These are phyloP conservation scores for Neofusicoccum ribis DNA, from an alignment of 2,329 filamentous ascomycete species.

Conservation along the genomic window DNA sequence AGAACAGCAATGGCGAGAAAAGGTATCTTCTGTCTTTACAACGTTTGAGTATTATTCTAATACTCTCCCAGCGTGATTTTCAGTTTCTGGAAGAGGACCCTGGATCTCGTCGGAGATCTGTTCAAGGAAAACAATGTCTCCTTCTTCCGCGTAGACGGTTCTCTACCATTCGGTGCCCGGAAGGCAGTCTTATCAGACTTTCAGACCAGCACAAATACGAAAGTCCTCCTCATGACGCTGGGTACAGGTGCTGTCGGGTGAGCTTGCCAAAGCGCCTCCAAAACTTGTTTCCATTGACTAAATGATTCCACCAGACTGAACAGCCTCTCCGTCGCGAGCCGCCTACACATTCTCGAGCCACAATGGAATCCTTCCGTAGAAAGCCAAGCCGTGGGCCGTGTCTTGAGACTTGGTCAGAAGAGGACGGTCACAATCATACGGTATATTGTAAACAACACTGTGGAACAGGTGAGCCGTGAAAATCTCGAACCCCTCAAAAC, in stretches of 20 bases:
- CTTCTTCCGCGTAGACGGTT: slow-evolving; percentile 33
- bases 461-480: slow-evolving; percentile 22
- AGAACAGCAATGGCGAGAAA: slow-evolving; percentile 23
- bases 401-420: slow-evolving; percentile 27
- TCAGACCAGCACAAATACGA: slow-evolving; percentile 24
- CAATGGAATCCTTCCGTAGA: slow-evolving; percentile 31
- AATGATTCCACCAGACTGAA: not conserved
- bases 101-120: slow-evolving; percentile 31
- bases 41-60: not conserved
- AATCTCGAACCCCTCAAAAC: too few species aligned
- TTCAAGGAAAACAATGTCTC: slow-evolving; percentile 26
- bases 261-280: too few species aligned
- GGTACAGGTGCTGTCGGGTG: slow-evolving; percentile 36
- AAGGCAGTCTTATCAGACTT: slow-evolving; percentile 28
- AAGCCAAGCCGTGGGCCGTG: slow-evolving; percentile 27
- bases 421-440: slow-evolving; percentile 25
- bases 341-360: slow-evolving; percentile 27
- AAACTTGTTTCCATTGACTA: not conserved
- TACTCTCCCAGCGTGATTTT: slow-evolving; percentile 33
- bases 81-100: slow-evolving; percentile 37
- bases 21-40: slow-evolving; percentile 20
- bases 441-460: slow-evolving; percentile 25
- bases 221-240: slow-evolving; percentile 34
- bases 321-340: slow-evolving; percentile 17
- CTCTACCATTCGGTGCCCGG: slow-evolving; percentile 24